Evolutionary conservation across 805 yeast genomes (phyloP).

Genomic region (Pichia paraexigua): DNA sequence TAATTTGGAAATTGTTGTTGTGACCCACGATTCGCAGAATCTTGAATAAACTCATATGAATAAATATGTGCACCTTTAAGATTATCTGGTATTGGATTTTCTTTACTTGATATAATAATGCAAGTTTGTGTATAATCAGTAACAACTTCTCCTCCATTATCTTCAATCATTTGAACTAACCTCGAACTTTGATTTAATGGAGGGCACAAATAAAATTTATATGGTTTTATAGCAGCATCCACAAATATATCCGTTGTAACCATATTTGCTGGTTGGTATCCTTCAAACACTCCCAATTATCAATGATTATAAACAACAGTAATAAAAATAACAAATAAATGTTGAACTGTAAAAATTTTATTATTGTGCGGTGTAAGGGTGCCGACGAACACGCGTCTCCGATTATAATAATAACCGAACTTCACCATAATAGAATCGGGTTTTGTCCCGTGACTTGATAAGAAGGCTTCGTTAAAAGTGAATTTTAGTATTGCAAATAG

Average conservation of each 20-base stretch:
- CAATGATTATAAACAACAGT: background rate
- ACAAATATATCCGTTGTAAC: conserved; percentile 9
- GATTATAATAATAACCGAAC: background rate
- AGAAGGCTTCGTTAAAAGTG: background rate
- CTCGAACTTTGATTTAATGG: conserved; percentile 10
- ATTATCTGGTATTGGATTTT: conserved; percentile 8
- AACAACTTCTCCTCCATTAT: conserved; percentile 16
- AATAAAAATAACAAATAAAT: background rate
- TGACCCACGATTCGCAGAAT: conserved; percentile 12
- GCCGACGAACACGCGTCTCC: background rate
- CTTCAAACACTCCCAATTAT: background rate
- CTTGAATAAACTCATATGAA: conserved; percentile 13
- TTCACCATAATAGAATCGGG: background rate
- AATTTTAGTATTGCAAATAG: background rate
- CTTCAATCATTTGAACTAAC: conserved; percentile 8
- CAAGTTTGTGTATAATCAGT: conserved; percentile 10
- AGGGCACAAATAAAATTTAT: conserved; percentile 14
- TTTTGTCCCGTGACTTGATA: background rate
- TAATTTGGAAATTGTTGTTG: conserved; percentile 13
- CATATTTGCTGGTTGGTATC: background rate
- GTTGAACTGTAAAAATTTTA: background rate
- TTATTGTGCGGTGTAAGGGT: conserved; percentile 9
- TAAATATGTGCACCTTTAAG: conserved; percentile 13
- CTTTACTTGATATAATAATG: conserved; percentile 11
- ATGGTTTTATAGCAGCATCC: conserved; percentile 12